These are phyloP conservation scores for Paraconiothyrium sp. DNA, from an alignment of 2,329 filamentous ascomycete genomes.

Conservation along the genomic window DNA sequence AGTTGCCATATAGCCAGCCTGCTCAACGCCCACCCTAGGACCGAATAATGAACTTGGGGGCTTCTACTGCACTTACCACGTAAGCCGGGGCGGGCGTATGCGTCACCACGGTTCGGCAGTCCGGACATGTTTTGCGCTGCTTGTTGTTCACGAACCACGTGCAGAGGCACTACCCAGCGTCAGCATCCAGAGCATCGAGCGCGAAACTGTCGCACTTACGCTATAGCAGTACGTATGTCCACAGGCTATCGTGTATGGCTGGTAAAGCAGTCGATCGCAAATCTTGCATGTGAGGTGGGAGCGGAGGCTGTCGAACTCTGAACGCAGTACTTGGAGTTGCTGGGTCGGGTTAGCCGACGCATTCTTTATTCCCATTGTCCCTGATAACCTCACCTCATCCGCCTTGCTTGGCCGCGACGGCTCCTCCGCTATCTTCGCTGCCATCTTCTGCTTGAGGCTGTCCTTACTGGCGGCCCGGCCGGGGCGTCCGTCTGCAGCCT, in stretches of 20 bases:
- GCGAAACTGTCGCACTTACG: conserved; percentile 52
- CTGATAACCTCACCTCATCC: conserved; percentile 41
- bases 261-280: conserved; percentile 73
- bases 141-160: conserved; percentile 65
- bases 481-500: conserved; percentile 40
- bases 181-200: conserved; percentile 29
- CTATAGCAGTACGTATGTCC: conserved; percentile 79
- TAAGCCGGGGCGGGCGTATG: conserved; percentile 71
- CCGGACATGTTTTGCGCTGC: conserved; percentile 72
- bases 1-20: not conserved
- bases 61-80: conserved; percentile 56
- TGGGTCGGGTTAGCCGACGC: conserved; percentile 38
- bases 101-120: conserved; percentile 69
- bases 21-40: not conserved
- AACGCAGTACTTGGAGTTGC: conserved; percentile 50
- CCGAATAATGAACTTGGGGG: not conserved
- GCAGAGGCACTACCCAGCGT: conserved; percentile 61
- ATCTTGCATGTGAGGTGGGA: conserved; percentile 72
- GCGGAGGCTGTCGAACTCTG: conserved; percentile 70
- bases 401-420: conserved; percentile 41
- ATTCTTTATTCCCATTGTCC: conserved; percentile 18
- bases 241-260: conserved; percentile 73
- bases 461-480: conserved; percentile 48
- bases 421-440: conserved; percentile 46
- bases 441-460: conserved; percentile 51